Evolutionary conservation across 2,329 filamentous ascomycete genomes (phyloP), one percentile per base, ranked within the genome.

Genomic region (Biscogniauxia marginata): DNA sequence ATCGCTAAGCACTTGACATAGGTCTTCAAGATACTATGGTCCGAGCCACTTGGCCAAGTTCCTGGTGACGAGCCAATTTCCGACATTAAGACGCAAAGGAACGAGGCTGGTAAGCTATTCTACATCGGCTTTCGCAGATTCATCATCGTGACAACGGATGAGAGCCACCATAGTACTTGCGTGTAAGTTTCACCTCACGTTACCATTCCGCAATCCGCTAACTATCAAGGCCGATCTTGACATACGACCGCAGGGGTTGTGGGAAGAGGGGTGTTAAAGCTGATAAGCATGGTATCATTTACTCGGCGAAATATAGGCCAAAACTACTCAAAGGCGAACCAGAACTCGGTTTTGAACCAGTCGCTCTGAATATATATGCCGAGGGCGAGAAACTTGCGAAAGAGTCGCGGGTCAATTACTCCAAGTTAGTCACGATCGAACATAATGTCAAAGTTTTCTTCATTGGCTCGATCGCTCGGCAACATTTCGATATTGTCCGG

Each of bases 381-480:
- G 67, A 72, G 13, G 73, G 72, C 25, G 80, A 84, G 57, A 75
- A 69, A 53, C 72, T 85, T 6, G 72, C 73, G 9, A 73, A 62
- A 24, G 77, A 80, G 58, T 85, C 83, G 11, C 77, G 83, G 4
- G 75, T 84, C 61, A 84, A 85, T 68, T 85, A 84, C 66, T 78
- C 80, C 4, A 84, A 84, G 59, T 70, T 81, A 5, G 74, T 77
- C 23, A 82, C 80, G 3, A 73, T 85, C 22, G 81, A 84, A 66
- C 83, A 85, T 69, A 85, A 85, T 62, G 71, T 79, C 62, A 77
- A 74, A 47, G 80, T 85, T n/a, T 75, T 79, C 61, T 84, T 85
- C 63, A 79, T 85, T 51, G 83, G 83, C n/a, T 64, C 68, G 4
- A 73, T 85, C 16, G 54, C 65, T 3, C 53, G 62, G 1, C 62